Conservation (phyloP, 1,284 basidiomycete genomes). For the Cutaneotrichosporon daszewskae region DNA sequence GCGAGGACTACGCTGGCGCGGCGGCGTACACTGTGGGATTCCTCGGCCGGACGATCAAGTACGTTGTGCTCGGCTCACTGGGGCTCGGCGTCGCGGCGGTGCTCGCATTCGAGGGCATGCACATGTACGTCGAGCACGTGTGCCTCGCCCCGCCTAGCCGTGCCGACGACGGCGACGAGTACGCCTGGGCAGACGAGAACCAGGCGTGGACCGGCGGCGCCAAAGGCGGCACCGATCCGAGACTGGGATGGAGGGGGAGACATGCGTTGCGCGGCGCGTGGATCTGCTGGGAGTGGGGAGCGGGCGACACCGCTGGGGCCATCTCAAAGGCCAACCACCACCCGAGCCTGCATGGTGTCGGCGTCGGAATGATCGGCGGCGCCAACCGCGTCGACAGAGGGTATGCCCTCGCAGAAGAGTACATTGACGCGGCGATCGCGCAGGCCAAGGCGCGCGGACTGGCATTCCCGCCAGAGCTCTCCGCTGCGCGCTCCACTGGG, state of each 20-base stretch:
- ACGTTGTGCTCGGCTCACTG: conserved; percentile 34
- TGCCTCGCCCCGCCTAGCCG: conserved; percentile 52
- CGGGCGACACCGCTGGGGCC: conserved; percentile 47
- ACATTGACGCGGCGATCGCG: conserved; percentile 34
- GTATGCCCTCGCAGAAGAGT: conserved; percentile 43
- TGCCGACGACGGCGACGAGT: conserved; percentile 52
- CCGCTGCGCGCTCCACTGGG: conserved; percentile 5
- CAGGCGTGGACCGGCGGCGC: conserved; percentile 68
- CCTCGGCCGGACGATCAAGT: conserved; percentile 33
- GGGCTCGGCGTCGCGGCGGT: conserved; percentile 45
- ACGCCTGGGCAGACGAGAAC: conserved; percentile 67
- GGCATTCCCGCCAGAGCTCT: conserved; percentile 34
- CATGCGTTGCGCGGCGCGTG: conserved; percentile 68
- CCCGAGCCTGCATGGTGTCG: conserved; percentile 24
- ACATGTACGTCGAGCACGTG: conserved; percentile 65
- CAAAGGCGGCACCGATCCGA: conserved; percentile 65
- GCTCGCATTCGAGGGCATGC: conserved; percentile 54
- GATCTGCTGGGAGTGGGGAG: conserved; percentile 68
- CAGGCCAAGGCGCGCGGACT: conserved; percentile 32
- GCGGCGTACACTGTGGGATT: conserved; percentile 39
- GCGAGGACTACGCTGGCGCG: conserved; percentile 43
- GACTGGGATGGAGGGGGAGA: conserved; percentile 60
- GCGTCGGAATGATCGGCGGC: conserved; percentile 29
- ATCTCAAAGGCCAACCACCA: conserved; percentile 25
- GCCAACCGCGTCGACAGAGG: conserved; percentile 33